Conservation (phyloP, 805 yeast species). For the Candida anglica region DNA sequence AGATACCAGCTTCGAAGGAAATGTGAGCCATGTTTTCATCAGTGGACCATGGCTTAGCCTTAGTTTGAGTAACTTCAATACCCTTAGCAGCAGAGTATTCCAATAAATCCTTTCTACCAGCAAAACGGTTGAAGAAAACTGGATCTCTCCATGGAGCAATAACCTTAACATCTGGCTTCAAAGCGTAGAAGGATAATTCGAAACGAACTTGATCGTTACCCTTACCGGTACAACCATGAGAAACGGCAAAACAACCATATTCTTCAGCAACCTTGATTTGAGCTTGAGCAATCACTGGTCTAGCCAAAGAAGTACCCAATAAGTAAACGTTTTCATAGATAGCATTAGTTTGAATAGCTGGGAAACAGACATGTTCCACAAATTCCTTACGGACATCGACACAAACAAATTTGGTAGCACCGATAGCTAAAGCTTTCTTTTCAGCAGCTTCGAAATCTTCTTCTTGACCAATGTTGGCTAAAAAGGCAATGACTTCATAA, state of each 20-base stretch:
- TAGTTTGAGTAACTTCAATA: constrained; percentile 95
- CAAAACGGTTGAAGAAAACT: constrained; percentile 87
- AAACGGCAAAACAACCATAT: constrained; percentile 97
- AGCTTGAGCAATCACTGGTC: constrained; percentile 98
- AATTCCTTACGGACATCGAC: constrained; percentile 95
- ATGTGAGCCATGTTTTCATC: constrained; percentile 99
- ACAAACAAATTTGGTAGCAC: constrained; percentile 92
- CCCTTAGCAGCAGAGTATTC: constrained; percentile 90
- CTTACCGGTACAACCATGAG: constrained; percentile 99
- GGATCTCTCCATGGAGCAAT: constrained; percentile 99
- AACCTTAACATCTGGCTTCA: constrained; percentile 93
- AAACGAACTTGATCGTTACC: constrained; percentile 99
- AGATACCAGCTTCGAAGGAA: constrained; percentile 98
- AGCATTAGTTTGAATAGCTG: constrained; percentile 97
- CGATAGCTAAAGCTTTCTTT: constrained; percentile 92
- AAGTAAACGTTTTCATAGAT: constrained; percentile 96
- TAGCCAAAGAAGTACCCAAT: constrained; percentile 95
- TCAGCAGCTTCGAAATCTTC: constrained; percentile 98
- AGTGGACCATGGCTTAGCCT: constrained; percentile 99
- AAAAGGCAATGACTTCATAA: constrained; percentile 95
- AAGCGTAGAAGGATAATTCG: constrained; percentile 94
- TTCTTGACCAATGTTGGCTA: constrained; percentile 99
- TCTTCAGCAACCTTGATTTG: constrained; percentile 95
- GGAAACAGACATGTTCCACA: constrained; percentile 87
- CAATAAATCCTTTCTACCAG: constrained; percentile 94